Evolutionary conservation across 371 early-diverging fungal genomes (phyloP), one percentile per base, ranked within the genome.

Genomic region (Saksenaea oblongispora): DNA sequence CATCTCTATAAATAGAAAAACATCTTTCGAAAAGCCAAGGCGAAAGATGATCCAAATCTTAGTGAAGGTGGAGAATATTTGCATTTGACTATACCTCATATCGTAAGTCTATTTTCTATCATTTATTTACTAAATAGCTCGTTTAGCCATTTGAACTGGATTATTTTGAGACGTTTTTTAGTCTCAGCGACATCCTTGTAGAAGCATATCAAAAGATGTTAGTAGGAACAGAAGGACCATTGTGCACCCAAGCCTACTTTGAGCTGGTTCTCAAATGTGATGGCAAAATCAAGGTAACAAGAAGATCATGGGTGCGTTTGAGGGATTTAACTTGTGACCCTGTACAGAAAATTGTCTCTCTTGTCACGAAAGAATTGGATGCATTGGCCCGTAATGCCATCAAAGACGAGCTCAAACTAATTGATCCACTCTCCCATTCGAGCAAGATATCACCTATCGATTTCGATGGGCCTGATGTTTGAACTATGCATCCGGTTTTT

Each of bases 251-350:
- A 41, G 47, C 76, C 22, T 84, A 78, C 59, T 79, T 78, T 68
- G 84, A 84, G 70, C 73, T 76, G 78, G 84, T 83, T 53, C 71
- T 83, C 64, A 84, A 84, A 67, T 78, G 81, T 61, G 84, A 84
- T 74, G 71, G 72, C 14, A 84, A 79, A 58, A 69, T 84, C 54
- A 84, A 84, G 78, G 82, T 78, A 70, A 22, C 13, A 17, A n/a
- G 13, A 15, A 27, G 7, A 34, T 22, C 22, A 37, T 15, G 9
- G 28, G 53, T n/a, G 28, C 26, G 1, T 17, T 28, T 35, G 56
- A 5, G n/a, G 5, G n/a, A 15, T n/a, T n/a, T n/a, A n/a, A n/a
- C n/a, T n/a, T n/a, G 11, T 22, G 14, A 13, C 34, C 18, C 3
- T 8, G 8, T 1, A 34, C 64, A 84, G 83, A 84, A 82, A 82